Conservation (phyloP, 495 filamentous ascomycete species). For the Platismatia glauca region DNA sequence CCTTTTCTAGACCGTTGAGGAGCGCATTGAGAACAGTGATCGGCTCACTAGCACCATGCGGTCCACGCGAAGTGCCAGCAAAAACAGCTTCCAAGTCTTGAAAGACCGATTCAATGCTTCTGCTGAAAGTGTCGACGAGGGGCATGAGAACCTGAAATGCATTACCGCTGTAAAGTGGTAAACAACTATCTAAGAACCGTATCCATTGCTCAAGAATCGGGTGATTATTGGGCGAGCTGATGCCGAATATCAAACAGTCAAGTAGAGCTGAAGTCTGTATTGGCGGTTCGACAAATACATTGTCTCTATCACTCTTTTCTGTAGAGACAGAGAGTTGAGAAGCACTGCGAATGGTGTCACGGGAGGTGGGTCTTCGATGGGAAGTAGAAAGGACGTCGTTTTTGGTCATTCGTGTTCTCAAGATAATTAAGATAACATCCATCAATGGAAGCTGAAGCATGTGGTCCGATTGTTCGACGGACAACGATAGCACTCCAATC, state of each 20-base stretch:
- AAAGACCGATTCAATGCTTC: conserved; percentile 64
- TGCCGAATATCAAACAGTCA: conserved; percentile 72
- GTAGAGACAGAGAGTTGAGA: conserved; percentile 42
- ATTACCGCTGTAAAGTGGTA: conserved; percentile 70
- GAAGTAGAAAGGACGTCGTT: conserved; percentile 21
- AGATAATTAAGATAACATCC: conserved; percentile 60
- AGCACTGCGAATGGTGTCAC: conserved; percentile 39
- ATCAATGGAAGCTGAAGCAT: conserved; percentile 67
- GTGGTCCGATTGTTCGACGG: conserved; percentile 51
- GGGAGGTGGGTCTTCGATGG: conserved; percentile 36
- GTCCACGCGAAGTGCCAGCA: conserved; percentile 27
- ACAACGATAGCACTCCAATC: conserved; percentile 57
- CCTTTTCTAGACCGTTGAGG: conserved; percentile 81
- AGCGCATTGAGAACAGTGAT: conserved; percentile 57
- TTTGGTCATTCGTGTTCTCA: conserved; percentile 55
- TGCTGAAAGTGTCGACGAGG: conserved; percentile 80
- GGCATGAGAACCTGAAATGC: conserved; percentile 88
- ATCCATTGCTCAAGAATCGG: conserved; percentile 86
- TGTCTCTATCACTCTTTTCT: conserved; percentile 38
- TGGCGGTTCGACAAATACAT: conserved; percentile 30
- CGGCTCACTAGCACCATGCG: conserved; percentile 48
- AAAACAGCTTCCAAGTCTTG: conserved; percentile 51
- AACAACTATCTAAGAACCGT: conserved; percentile 69
- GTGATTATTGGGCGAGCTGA: conserved; percentile 65
- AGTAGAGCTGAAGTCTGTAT: conserved; percentile 64